These are phyloP conservation scores for Trichoderma sp. DNA, from an alignment of 2,329 filamentous ascomycete species.

Conservation along the genomic window DNA sequence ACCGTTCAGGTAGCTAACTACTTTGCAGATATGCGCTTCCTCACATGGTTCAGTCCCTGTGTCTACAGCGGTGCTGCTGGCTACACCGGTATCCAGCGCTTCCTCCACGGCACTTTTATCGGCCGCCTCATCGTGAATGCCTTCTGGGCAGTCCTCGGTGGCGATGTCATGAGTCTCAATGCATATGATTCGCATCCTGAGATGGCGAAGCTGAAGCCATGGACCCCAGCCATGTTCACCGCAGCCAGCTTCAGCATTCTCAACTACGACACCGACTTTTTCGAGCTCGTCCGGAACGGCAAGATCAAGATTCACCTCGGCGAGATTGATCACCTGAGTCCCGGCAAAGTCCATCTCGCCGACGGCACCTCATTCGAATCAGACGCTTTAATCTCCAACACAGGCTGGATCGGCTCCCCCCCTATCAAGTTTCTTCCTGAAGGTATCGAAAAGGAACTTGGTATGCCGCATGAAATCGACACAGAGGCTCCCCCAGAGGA, in stretches of 20 bases:
- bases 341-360: conserved; percentile 49
- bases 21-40: conserved; percentile 55
- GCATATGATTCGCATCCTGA: conserved; percentile 55
- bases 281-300: conserved; percentile 54
- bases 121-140: conserved; percentile 54
- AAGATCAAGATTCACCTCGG: conserved; percentile 52
- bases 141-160: conserved; percentile 58
- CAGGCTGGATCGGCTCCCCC: conserved; percentile 57
- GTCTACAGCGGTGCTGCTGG: conserved; percentile 67
- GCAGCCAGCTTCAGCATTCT: conserved; percentile 57
- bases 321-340: conserved; percentile 48
- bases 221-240: conserved; percentile 51
- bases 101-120: conserved; percentile 57
- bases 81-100: conserved; percentile 50
- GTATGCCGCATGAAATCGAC: conserved; percentile 44
- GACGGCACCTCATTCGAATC: conserved; percentile 46
- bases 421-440: conserved; percentile 51
- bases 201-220: conserved; percentile 53
- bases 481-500: conserved; percentile 25
- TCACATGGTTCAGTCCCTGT: conserved; percentile 74
- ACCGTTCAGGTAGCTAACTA: background rate
- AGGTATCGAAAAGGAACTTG: conserved; percentile 46
- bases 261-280: conserved; percentile 58
- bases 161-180: conserved; percentile 54
- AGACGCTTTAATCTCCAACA: conserved; percentile 55